A percentile compares a stretch with the other conserved stretches of the same genome.
phyloP scores from a whole-genome alignment of 345 rosid genomes.

The Salix dunnii region DNA sequence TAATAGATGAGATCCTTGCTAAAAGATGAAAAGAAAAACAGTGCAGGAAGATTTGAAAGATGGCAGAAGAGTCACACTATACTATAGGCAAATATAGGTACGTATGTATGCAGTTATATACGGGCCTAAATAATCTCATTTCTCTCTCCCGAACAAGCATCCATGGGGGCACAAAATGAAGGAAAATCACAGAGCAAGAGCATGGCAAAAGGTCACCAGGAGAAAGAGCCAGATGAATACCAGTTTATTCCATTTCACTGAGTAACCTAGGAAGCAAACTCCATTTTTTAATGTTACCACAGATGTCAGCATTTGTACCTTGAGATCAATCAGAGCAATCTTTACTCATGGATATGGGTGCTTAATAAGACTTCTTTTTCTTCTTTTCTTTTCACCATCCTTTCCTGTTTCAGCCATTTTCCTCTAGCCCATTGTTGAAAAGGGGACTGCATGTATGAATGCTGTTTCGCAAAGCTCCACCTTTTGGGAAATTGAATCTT shows the following conservation, averaged over 20 bases:
- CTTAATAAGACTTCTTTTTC: neutral
- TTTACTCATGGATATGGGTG: neutral
- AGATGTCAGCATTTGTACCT: neutral
- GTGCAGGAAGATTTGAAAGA: conserved; percentile 21
- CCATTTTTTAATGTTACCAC: neutral
- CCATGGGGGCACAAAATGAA: neutral
- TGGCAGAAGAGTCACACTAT: neutral
- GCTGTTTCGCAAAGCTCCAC: conserved; percentile 29
- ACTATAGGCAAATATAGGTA: neutral
- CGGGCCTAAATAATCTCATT: neutral
- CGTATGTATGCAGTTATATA: neutral
- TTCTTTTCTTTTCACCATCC: neutral
- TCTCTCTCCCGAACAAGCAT: neutral
- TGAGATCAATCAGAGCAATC: neutral
- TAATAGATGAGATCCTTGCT: conserved; percentile 2
- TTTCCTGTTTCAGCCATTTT: neutral
- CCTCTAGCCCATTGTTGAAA: conserved; percentile 15
- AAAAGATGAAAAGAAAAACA: conserved; percentile 5
- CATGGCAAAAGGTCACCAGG: neutral
- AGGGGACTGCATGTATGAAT: conserved; percentile 17
- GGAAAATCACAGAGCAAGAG: neutral
- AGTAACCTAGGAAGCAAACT: conserved; percentile 18
- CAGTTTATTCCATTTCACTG: neutral
- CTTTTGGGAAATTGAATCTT: conserved; percentile 51
- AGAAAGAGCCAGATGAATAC: neutral